Percentiles rank a stretch among this genome's conserved stretches.
phyloP scores from a whole-genome alignment of 1,284 basidiomycete species.

The Fistulinella staudtii region DNA sequence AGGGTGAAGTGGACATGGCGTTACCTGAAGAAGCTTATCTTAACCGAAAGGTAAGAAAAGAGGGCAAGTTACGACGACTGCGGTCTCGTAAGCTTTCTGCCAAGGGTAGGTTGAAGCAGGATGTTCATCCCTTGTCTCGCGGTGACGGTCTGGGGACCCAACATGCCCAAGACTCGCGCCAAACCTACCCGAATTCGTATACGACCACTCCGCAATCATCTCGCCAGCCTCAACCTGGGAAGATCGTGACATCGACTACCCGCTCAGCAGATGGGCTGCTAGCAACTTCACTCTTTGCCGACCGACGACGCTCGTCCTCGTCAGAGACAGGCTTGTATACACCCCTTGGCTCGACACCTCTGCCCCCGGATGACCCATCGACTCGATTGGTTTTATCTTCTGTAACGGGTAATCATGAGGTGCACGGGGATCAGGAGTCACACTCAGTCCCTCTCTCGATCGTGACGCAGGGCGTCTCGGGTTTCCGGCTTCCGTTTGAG shows the following conservation, averaged over 20 bases:
- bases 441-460: not conserved
- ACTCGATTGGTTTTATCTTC: not conserved
- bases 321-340: constrained; percentile 20
- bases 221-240: constrained; percentile 1
- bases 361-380: not conserved
- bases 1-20: constrained; percentile 69
- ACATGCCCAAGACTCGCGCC: constrained; percentile 1
- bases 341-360: constrained; percentile 12
- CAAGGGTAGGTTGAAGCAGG: constrained; percentile 6
- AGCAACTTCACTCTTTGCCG: constrained; percentile 17
- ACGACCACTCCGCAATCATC: not conserved
- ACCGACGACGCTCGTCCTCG: constrained; percentile 10
- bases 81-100: constrained; percentile 41
- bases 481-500: constrained; percentile 38
- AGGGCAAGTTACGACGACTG: constrained; percentile 66
- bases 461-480: constrained; percentile 5
- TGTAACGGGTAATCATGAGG: constrained; percentile 9
- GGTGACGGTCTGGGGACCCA: too few relatives aligned
- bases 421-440: constrained; percentile 12
- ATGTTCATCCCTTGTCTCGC: too few relatives aligned
- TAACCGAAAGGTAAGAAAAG: constrained; percentile 57
- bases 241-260: constrained; percentile 3
- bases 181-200: not conserved
- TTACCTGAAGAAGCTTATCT: constrained; percentile 63
- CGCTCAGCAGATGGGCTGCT: constrained; percentile 22